These are phyloP conservation scores for Orbilia blumenaviensis DNA, from an alignment of 2,329 filamentous ascomycete genomes.

Conservation along the genomic window DNA sequence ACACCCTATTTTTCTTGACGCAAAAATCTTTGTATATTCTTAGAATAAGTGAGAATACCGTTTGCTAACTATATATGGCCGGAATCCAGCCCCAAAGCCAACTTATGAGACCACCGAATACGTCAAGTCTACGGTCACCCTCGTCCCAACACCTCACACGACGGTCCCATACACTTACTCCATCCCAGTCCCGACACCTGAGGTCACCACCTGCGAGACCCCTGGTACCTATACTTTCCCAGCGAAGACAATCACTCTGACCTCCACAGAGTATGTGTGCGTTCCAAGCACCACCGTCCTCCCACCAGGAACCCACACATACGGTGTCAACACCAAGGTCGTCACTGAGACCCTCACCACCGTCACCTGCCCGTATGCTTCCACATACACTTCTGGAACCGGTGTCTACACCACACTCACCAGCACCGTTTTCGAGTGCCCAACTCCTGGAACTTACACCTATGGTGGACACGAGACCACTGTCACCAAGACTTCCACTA, in stretches of 20 bases:
- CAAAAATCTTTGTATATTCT: too few relatives aligned
- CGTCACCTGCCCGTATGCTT: constrained; percentile 73
- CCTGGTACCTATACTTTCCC: constrained; percentile 80
- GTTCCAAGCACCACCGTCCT: constrained; percentile 71
- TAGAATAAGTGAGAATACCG: too few relatives aligned
- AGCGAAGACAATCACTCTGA: constrained; percentile 75
- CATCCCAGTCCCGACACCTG: constrained; percentile 63
- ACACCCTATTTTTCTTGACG: neutral
- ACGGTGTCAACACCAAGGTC: constrained; percentile 77
- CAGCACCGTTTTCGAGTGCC: constrained; percentile 78
- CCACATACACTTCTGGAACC: constrained; percentile 68
- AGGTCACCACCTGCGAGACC: constrained; percentile 68
- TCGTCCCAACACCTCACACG: constrained; percentile 43
- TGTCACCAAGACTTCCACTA: constrained; percentile 66
- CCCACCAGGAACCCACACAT: constrained; percentile 72
- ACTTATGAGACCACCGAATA: constrained; percentile 51
- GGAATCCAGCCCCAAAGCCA: constrained; percentile 43
- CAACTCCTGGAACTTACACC: constrained; percentile 77
- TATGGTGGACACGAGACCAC: constrained; percentile 74
- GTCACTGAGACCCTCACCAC: constrained; percentile 74
- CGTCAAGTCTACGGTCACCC: constrained; percentile 51
- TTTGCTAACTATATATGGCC: neutral
- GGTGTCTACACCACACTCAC: constrained; percentile 73
- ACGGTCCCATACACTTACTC: constrained; percentile 55
- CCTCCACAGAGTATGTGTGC: constrained; percentile 73